Base-by-base conservation (phyloP, 2,329 filamentous ascomycete species). In the Xylariomycetidae sp. region DNA sequence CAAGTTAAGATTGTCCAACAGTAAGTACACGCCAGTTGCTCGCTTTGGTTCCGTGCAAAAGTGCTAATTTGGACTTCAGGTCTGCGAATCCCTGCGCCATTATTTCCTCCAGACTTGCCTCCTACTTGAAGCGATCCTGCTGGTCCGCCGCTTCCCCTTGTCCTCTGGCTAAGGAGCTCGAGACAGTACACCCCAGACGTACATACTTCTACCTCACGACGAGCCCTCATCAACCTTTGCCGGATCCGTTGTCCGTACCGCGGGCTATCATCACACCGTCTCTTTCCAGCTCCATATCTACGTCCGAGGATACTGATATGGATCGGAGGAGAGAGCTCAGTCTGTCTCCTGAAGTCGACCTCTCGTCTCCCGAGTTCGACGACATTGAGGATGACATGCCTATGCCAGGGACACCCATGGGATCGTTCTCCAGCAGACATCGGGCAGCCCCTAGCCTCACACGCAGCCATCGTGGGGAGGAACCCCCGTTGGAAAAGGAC, bases 171-270 rank as follows among this genome's bases (percentile, higher is more conserved):
- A 96, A 96, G 65, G 87, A 95, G 61, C 76, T 95, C 34, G 87
- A 95, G 57, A 81, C 85, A 25, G 83, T 90, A 25, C 90, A 96
- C 57, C 92, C 92, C 14, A 84, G 90, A 56, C 86, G 92, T 60
- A 89, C 93, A 29, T 96, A 95, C 68, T 96, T 93, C 65, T 96
- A 89, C 64, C 76, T 98, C 39, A 94, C 87, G 24, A 94, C 85
- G n/a, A 82, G 74, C 53, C 79, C 85, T 29, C 85, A 83, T 54
- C 86, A 90, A 56, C 78, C 86, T 23, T 77, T 96, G 14, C 86
- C 87, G 2, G 76, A 84, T 44, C 72, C 50, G 50, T 70, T 44
- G 57, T 64, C 54, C 44, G 65, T 50, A 36, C 63, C 59, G 33
- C 71, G 72, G 13, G 65, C 77, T 42, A 79, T 87, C 40, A 79